Conservation (phyloP, 371 early-diverging fungal species). For the Basidiobolus meristosporus region DNA sequence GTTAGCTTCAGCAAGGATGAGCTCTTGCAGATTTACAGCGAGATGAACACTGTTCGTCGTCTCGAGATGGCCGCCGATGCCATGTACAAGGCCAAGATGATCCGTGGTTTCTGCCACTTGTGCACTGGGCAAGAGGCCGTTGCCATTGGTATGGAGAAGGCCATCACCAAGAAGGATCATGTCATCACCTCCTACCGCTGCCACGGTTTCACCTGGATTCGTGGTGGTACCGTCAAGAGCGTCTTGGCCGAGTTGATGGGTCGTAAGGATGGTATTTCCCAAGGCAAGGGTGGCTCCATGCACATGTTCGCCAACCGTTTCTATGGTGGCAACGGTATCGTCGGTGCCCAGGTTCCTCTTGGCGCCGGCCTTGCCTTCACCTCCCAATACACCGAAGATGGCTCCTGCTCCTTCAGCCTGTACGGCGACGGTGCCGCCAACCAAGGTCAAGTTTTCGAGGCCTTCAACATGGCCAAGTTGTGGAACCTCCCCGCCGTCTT, state of each 20-base stretch:
- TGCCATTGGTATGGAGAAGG: conserved; percentile 86
- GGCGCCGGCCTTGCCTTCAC: conserved; percentile 95
- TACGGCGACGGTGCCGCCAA: conserved; percentile 99
- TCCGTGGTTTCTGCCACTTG: conserved; percentile 98
- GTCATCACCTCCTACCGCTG: conserved; percentile 98
- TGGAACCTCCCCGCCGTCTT: conserved; percentile 95
- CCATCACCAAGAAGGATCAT: conserved; percentile 72
- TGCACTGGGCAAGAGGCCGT: conserved; percentile 98
- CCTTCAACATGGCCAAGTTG: conserved; percentile 98
- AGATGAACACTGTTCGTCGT: conserved; percentile 78
- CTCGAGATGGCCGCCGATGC: conserved; percentile 90
- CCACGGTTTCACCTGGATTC: conserved; percentile 92
- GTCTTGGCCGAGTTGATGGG: conserved; percentile 78
- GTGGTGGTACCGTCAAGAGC: conserved; percentile 57
- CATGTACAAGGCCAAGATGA: conserved; percentile 90
- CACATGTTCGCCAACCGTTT: conserved; percentile 96
- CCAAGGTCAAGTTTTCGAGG: conserved; percentile 99
- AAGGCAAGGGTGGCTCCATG: conserved; percentile 99
- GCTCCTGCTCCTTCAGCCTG: conserved; percentile 73
- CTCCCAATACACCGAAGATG: conserved; percentile 73
- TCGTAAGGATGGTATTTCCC: conserved; percentile 72
- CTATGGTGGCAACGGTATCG: conserved; percentile 99
- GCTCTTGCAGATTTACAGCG: conserved; percentile 61
- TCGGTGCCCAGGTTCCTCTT: conserved; percentile 97
- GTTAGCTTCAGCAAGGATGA: conserved; percentile 41